Base-by-base conservation (phyloP, 1,139 yeast genomes). In the Scheffersomyces illinoinensis region DNA sequence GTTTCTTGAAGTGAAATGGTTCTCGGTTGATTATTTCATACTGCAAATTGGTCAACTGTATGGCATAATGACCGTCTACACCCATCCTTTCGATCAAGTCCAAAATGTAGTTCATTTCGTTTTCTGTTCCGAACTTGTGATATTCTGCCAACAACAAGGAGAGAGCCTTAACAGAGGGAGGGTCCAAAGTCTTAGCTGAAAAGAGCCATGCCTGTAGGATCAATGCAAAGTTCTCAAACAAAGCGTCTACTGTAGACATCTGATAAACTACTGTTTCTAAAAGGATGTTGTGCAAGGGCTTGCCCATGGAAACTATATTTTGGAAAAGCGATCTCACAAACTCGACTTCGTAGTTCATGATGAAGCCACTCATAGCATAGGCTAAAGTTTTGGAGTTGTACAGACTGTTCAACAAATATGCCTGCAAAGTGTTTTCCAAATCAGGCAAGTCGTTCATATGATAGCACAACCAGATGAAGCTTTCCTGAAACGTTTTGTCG, bases 301-400 rank as follows among this genome's bases (percentile, higher is more conserved):
- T 64, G 3, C 66, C 62, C 58, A 68, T 59, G 0, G 66, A 63
- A 8, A 72, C 56, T 10, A 73, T 57, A 57, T 66, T 71, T 20
- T 67, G 66, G 60, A 74, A 65, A 50, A 71, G 59, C 5, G 61
- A 59, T 56, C 71, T 76, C 48, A 77, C 70, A 23, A 65, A 66
- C 50, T 72, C 76, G 5, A 77, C 71, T 51, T 80, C 81, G 62
- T 74, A 78, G 63, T 71, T 76, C 33, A 64, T 63, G 2, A 77
- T 69, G 58, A 71, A 75, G 5, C 74, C 73, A 50, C 72, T 68
- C 56, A 79, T 64, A 4, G 71, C 64, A 58, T 78, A 77, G 39
- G 73, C 66, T 55, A 78, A 62, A 2, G 76, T 71, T 18, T 64
- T 66, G 8, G 74, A 63, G 60, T 74, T 66, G 53, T 70, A 65